Evolutionary conservation across 2,329 filamentous ascomycete genomes (phyloP).

Genomic region (Phialophora tarda): DNA sequence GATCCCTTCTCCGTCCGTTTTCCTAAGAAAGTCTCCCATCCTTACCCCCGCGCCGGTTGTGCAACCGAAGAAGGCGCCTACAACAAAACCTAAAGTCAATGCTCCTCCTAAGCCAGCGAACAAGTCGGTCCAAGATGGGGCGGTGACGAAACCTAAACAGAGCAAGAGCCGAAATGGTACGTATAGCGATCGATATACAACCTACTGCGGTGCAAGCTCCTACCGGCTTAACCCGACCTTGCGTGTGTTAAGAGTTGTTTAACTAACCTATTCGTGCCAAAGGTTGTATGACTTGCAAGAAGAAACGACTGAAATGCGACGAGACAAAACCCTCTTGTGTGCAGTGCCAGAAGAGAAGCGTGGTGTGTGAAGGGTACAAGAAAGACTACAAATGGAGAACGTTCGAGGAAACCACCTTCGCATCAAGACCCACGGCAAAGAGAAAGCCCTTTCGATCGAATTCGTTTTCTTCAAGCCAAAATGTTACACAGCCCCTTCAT

Average conservation of each 20-base stretch:
- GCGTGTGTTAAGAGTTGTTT: not conserved
- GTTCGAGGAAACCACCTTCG: slow-evolving; percentile 68
- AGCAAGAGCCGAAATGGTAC: slow-evolving; percentile 77
- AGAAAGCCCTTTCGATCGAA: slow-evolving; percentile 44
- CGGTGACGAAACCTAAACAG: slow-evolving; percentile 68
- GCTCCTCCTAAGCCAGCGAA: slow-evolving; percentile 41
- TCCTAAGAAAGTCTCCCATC: slow-evolving; percentile 53
- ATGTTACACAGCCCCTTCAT: slow-evolving; percentile 40
- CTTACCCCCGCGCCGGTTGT: slow-evolving; percentile 39
- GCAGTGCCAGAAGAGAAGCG: slow-evolving; percentile 69
- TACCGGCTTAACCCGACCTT: not conserved
- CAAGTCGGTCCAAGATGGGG: slow-evolving; percentile 42
- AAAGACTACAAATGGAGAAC: slow-evolving; percentile 78
- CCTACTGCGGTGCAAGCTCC: not conserved
- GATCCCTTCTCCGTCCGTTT: slow-evolving; percentile 64
- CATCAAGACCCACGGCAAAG: slow-evolving; percentile 47
- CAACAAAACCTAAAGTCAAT: slow-evolving; percentile 40
- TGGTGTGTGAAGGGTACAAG: slow-evolving; percentile 72
- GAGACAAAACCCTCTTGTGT: slow-evolving; percentile 72
- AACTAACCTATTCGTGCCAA: slow-evolving; percentile 33
- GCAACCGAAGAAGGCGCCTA: slow-evolving; percentile 38
- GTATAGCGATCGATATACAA: slow-evolving; percentile 40
- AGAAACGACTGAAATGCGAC: slow-evolving; percentile 75
- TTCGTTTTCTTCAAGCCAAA: slow-evolving; percentile 42
- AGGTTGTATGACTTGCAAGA: slow-evolving; percentile 77